Conservation (phyloP, 768 basidiomycete genomes). For the Psilocybe tampanensis region DNA sequence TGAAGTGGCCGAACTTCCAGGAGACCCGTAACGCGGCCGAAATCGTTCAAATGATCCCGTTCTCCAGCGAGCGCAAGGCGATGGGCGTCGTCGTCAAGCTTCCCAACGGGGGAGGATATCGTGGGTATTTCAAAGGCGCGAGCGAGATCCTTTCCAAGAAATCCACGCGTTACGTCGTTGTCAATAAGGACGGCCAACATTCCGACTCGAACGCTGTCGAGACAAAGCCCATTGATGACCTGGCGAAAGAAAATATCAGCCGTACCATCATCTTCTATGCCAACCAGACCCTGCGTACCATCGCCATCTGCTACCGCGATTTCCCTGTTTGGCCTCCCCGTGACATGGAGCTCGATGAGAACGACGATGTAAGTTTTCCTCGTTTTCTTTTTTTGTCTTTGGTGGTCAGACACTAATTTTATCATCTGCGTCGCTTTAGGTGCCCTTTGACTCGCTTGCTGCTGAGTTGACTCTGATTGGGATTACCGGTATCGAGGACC, state of each 20-base stretch:
- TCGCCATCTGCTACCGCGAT: conserved; percentile 93
- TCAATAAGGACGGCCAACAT: conserved; percentile 39
- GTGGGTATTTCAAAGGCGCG: conserved; percentile 90
- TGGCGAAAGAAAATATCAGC: conserved; percentile 79
- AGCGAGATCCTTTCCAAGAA: conserved; percentile 88
- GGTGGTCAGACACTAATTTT: conserved; percentile 6
- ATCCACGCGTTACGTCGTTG: conserved; percentile 75
- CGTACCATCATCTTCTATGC: conserved; percentile 98
- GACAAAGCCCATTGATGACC: conserved; percentile 61
- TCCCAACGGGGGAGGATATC: conserved; percentile 50
- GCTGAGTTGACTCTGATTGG: conserved; percentile 81
- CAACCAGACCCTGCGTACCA: conserved; percentile 92
- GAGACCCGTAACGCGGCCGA: conserved; percentile 59
- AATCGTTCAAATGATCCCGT: conserved; percentile 88
- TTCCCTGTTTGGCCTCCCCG: conserved; percentile 84
- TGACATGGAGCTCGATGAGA: conserved; percentile 37
- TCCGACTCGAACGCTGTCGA: conserved; percentile 42
- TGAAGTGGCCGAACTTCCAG: conserved; percentile 76
- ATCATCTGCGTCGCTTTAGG: conserved; percentile 36
- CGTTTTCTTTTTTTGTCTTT: not conserved
- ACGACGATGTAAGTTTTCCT: conserved; percentile 51
- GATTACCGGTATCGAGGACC: conserved; percentile 96
- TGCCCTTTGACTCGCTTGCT: conserved; percentile 70
- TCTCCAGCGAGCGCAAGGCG: conserved; percentile 90
- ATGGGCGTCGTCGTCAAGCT: conserved; percentile 89